A percentile compares a stretch with the other conserved stretches of the same genome.
Conservation (phyloP, 306 rosid species). For the Aeschynomene evenia region DNA sequence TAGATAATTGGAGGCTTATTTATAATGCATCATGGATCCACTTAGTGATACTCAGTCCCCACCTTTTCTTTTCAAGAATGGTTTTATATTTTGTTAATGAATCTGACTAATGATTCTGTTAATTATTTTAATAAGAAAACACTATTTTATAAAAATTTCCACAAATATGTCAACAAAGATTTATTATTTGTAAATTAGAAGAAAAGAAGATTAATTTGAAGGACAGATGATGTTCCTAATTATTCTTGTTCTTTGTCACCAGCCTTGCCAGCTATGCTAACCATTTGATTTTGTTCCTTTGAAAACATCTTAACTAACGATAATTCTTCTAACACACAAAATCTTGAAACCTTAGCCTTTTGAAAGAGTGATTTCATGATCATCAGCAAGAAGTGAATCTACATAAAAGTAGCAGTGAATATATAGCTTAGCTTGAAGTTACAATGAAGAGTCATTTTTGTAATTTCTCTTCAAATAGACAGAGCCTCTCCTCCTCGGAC, state of each 20-base stretch:
- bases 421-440: slow-evolving; percentile 40
- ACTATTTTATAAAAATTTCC: neutral
- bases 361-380: slow-evolving; percentile 21
- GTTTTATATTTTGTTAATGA: slow-evolving; percentile 22
- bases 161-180: neutral
- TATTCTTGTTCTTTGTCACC: slow-evolving; percentile 24
- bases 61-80: slow-evolving; percentile 35
- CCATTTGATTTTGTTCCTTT: neutral
- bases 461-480: neutral
- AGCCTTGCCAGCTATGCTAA: slow-evolving; percentile 31
- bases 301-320: neutral
- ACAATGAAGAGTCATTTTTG: slow-evolving; percentile 33
- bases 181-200: neutral
- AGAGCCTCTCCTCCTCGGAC: slow-evolving; percentile 57
- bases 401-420: slow-evolving; percentile 15
- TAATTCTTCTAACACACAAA: too few species aligned
- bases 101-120: neutral
- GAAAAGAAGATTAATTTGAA: slow-evolving; percentile 8
- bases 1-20: slow-evolving; percentile 45
- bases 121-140: neutral
- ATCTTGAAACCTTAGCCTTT: slow-evolving; percentile 1
- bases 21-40: slow-evolving; percentile 49
- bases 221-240: slow-evolving; percentile 20
- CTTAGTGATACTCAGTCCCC: slow-evolving; percentile 46
- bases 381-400: slow-evolving; percentile 30